These are phyloP conservation scores for Diaporthe vaccinii DNA, from an alignment of 2,329 filamentous ascomycete species.

Conservation along the genomic window DNA sequence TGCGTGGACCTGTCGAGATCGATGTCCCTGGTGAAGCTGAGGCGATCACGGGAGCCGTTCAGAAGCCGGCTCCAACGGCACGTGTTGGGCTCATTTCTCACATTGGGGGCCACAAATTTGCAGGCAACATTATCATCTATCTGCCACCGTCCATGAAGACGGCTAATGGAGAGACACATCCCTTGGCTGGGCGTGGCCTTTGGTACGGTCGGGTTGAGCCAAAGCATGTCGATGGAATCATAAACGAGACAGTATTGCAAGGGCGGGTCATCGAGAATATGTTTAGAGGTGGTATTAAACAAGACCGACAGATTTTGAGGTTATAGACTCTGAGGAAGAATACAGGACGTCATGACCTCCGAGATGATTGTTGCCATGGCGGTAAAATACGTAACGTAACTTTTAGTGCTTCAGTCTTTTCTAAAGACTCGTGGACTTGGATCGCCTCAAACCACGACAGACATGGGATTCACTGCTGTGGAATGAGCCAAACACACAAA, in stretches of 20 bases:
- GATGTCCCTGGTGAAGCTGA: constrained; percentile 48
- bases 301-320: constrained; percentile 65
- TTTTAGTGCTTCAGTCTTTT: neutral
- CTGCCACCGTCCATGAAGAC: constrained; percentile 69
- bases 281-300: constrained; percentile 78
- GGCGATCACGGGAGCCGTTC: constrained; percentile 44
- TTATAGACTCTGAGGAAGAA: constrained; percentile 49
- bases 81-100: constrained; percentile 81
- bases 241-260: constrained; percentile 76
- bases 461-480: neutral
- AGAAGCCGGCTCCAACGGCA: constrained; percentile 54
- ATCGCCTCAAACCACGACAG: neutral
- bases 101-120: constrained; percentile 87
- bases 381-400: constrained; percentile 28
- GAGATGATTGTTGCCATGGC: no score
- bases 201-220: constrained; percentile 88
- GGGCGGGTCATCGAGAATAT: constrained; percentile 79
- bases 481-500: neutral
- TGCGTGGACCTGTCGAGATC: constrained; percentile 60
- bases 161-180: constrained; percentile 61
- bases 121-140: constrained; percentile 87
- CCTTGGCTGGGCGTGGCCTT: constrained; percentile 78
- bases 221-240: constrained; percentile 80
- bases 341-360: constrained; percentile 6
- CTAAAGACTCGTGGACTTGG: neutral